A percentile compares a stretch with the other conserved stretches of the same genome.
phyloP scores from a whole-genome alignment of 768 basidiomycete genomes.

The button mushroom (Agaricus bisporus) region DNA sequence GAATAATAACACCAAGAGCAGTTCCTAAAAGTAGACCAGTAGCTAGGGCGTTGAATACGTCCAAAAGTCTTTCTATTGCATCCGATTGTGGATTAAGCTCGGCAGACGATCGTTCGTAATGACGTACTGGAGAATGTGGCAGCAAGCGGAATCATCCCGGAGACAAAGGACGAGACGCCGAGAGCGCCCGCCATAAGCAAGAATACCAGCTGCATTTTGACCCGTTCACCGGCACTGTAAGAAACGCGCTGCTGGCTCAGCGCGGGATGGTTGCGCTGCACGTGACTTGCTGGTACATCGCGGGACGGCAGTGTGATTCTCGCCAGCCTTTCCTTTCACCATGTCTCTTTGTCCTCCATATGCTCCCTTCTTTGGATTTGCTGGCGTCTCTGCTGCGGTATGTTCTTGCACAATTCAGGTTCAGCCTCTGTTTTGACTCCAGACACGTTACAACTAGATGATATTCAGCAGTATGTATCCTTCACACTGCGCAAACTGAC shows the following conservation, averaged over 20 bases:
- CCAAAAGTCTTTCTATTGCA: conserved; percentile 20
- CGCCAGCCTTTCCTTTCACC: conserved; percentile 6
- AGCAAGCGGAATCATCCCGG: conserved; percentile 72
- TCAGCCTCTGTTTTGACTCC: neutral
- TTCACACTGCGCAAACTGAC: neutral
- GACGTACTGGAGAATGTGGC: conserved; percentile 64
- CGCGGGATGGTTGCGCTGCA: neutral
- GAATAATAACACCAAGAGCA: conserved; percentile 86
- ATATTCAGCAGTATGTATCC: conserved; percentile 80
- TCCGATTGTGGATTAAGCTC: no score
- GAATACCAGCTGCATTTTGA: conserved; percentile 32
- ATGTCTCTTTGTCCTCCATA: conserved; percentile 85
- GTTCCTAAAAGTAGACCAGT: conserved; percentile 87
- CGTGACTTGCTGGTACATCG: neutral
- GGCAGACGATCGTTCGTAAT: neutral
- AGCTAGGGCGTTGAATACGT: conserved; percentile 35
- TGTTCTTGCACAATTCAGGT: conserved; percentile 20
- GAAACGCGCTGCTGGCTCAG: neutral
- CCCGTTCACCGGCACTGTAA: neutral
- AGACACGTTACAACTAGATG: conserved; percentile 54
- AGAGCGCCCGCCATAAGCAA: conserved; percentile 55
- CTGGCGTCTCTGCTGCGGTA: conserved; percentile 91
- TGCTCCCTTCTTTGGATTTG: conserved; percentile 97
- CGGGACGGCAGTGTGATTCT: neutral
- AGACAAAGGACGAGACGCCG: conserved; percentile 56